Percentiles rank a stretch among this genome's conserved stretches.
Evolutionary conservation across 2,329 filamentous ascomycete genomes (phyloP).

Genomic region (Stagonosporopsis vannaccii): DNA sequence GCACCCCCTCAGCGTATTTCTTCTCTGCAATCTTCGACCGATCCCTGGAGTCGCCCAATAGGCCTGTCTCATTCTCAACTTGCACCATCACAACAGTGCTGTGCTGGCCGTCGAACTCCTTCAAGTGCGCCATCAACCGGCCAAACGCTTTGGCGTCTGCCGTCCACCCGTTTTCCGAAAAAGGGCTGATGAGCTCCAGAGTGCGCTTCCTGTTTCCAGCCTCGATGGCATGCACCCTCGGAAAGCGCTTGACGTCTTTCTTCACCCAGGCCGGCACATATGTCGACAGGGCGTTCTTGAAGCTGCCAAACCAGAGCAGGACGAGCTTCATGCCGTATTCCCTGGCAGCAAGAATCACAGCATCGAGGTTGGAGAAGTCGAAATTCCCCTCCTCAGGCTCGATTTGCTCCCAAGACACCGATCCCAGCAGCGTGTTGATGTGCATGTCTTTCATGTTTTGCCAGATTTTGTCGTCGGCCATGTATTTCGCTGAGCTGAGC

Average conservation of each 20-base stretch:
- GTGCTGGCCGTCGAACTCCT: constrained; percentile 55
- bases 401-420: constrained; percentile 57
- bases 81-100: constrained; percentile 64
- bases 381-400: constrained; percentile 56
- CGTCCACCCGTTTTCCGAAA: constrained; percentile 45
- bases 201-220: constrained; percentile 31
- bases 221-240: constrained; percentile 31
- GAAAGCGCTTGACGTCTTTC: constrained; percentile 46
- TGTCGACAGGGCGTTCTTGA: constrained; percentile 53
- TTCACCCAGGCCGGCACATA: constrained; percentile 40
- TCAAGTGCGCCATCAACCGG: constrained; percentile 50
- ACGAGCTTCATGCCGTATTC: constrained; percentile 51
- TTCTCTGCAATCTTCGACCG: constrained; percentile 52
- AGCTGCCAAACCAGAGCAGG: constrained; percentile 58
- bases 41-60: constrained; percentile 62
- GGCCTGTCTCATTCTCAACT: constrained; percentile 64
- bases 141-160: constrained; percentile 53
- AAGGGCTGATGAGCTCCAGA: constrained; percentile 37
- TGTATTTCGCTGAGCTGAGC: constrained; percentile 54
- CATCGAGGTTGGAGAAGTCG: constrained; percentile 53
- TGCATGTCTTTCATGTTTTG: constrained; percentile 51
- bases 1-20: constrained; percentile 51
- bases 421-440: constrained; percentile 57
- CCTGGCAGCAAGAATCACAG: constrained; percentile 49
- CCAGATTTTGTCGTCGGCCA: constrained; percentile 52